phyloP scores from a whole-genome alignment of 768 basidiomycete species.

The Calocybe cyanea region DNA sequence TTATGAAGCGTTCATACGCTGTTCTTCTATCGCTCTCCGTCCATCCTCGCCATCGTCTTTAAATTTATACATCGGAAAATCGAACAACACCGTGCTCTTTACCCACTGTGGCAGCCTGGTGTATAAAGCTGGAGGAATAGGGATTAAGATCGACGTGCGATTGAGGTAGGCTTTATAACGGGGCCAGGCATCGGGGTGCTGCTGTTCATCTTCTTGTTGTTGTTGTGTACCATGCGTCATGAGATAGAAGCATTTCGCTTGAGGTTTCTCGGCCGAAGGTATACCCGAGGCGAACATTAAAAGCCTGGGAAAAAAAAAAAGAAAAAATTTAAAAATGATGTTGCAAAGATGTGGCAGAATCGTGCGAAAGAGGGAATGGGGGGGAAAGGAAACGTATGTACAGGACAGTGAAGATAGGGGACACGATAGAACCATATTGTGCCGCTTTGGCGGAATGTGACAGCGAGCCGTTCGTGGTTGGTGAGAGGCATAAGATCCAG shows the following conservation, averaged over 20 bases:
- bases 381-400: constrained; percentile 24
- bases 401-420: constrained; percentile 65
- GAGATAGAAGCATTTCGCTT: constrained; percentile 55
- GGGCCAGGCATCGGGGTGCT: constrained; percentile 38
- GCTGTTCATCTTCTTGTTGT: too few species aligned
- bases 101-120: constrained; percentile 43
- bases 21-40: constrained; percentile 35
- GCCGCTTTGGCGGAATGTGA: constrained; percentile 43
- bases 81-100: constrained; percentile 55
- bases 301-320: constrained; percentile 36
- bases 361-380: not conserved
- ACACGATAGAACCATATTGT: constrained; percentile 55
- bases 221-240: constrained; percentile 40
- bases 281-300: constrained; percentile 67
- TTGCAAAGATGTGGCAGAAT: too few species aligned
- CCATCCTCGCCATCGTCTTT: constrained; percentile 49
- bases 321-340: too few species aligned
- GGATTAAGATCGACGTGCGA: constrained; percentile 57
- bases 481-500: constrained; percentile 58
- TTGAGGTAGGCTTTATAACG: constrained; percentile 53
- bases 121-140: constrained; percentile 56
- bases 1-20: too few species aligned
- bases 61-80: constrained; percentile 61
- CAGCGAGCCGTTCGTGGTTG: constrained; percentile 44
- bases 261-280: constrained; percentile 68